Conservation (phyloP, 306 rosid genomes). For the Cicer cuneatum region DNA sequence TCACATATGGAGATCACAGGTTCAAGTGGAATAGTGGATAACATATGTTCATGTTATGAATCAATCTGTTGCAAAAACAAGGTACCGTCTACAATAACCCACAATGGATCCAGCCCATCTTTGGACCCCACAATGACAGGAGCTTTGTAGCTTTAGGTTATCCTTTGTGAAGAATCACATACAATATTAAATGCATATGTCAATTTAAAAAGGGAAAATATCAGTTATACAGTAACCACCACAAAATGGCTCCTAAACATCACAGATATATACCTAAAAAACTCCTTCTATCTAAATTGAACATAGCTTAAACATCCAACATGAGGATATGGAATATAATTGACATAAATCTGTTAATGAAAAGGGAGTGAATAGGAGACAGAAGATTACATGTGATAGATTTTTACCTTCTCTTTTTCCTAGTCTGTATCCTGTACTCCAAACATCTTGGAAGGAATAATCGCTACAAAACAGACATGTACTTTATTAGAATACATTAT, state of each 20-base stretch:
- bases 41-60: constrained; percentile 5
- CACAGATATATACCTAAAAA: constrained; percentile 15
- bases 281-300: constrained; percentile 6
- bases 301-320: constrained; percentile 27
- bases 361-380: constrained; percentile 24
- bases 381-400: constrained; percentile 25
- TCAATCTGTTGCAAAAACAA: constrained; percentile 7
- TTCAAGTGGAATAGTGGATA: constrained; percentile 11
- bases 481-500: constrained; percentile 42
- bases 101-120: background rate
- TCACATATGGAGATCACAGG: background rate
- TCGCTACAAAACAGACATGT: constrained; percentile 59
- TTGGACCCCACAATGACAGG: constrained; percentile 10
- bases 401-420: constrained; percentile 73
- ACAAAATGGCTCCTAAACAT: constrained; percentile 26
- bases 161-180: constrained; percentile 5
- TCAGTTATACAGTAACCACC: constrained; percentile 16
- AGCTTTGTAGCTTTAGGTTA: constrained; percentile 17
- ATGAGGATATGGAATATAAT: background rate
- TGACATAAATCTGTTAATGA: background rate
- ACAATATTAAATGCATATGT: background rate
- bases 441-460: constrained; percentile 75
- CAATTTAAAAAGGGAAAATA: constrained; percentile 13
- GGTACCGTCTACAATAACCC: constrained; percentile 5
- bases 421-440: constrained; percentile 68